Percentiles rank a stretch among this genome's conserved stretches.
phyloP scores from a whole-genome alignment of 176 grass and related monocot genomes.

The Chloris gayana region DNA sequence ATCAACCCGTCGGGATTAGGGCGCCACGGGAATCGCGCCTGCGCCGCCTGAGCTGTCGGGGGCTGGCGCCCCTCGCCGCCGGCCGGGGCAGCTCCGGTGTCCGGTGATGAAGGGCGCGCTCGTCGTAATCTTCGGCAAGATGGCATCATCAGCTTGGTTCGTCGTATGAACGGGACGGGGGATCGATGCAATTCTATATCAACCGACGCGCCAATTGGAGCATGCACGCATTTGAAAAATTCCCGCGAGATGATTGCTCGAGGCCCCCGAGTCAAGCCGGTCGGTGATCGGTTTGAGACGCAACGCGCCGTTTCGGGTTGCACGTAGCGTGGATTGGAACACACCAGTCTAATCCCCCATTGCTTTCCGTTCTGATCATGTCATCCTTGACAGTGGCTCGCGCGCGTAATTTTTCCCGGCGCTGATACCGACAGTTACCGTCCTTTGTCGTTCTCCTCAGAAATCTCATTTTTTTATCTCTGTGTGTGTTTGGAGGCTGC shows the following conservation, averaged over 20 bases:
- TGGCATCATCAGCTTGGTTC: too few species aligned
- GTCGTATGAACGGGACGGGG: too few species aligned
- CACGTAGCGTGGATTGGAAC: background rate
- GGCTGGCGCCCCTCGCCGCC: constrained; percentile 7
- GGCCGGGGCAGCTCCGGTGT: background rate
- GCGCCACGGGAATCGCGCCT: background rate
- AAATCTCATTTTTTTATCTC: background rate
- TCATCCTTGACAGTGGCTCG: background rate
- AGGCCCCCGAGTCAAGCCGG: constrained; percentile 28
- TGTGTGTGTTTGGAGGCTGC: too few species aligned
- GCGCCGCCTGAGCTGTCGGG: constrained; percentile 14
- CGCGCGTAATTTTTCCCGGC: background rate
- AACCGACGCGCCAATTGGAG: constrained; percentile 9
- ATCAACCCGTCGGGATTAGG: background rate
- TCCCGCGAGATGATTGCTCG: background rate
- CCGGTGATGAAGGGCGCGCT: background rate
- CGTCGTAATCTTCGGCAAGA: constrained; percentile 9
- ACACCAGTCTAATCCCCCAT: background rate
- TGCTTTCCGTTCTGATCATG: background rate
- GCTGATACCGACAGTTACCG: background rate
- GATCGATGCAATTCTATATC: background rate
- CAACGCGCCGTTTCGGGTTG: background rate
- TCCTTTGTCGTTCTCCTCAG: background rate
- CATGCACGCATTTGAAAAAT: background rate
- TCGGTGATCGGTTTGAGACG: constrained; percentile 31